A percentile compares a stretch with the other conserved stretches of the same genome.
phyloP scores from a whole-genome alignment of 345 rosid genomes.

The Arabis hirsuta region DNA sequence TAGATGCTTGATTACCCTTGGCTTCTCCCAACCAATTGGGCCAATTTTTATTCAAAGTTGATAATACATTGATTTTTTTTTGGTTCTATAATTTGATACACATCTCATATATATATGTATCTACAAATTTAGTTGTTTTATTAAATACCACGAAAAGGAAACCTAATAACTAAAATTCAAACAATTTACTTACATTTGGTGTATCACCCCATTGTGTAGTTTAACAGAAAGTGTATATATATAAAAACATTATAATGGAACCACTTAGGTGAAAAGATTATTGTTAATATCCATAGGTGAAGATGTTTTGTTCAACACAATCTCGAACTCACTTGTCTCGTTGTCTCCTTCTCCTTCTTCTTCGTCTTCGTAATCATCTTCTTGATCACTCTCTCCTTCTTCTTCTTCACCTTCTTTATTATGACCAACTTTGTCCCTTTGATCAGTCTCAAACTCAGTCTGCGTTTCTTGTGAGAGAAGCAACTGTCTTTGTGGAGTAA shows the following conservation, averaged over 20 bases:
- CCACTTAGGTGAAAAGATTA: slow-evolving; percentile 40
- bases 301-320: slow-evolving; percentile 60
- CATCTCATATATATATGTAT: slow-evolving; percentile 6
- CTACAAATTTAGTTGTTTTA: neutral
- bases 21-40: slow-evolving; percentile 41
- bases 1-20: slow-evolving; percentile 36
- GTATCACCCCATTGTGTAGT: slow-evolving; percentile 21
- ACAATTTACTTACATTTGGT: slow-evolving; percentile 39
- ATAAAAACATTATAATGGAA: slow-evolving; percentile 8
- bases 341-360: slow-evolving; percentile 51
- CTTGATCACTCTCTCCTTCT: slow-evolving; percentile 45
- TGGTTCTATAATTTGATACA: slow-evolving; percentile 11
- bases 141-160: slow-evolving; percentile 12
- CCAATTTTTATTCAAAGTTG: slow-evolving; percentile 19
- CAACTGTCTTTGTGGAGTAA: slow-evolving; percentile 73
- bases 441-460: slow-evolving; percentile 27
- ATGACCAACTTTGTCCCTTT: slow-evolving; percentile 21
- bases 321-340: slow-evolving; percentile 60
- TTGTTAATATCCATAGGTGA: slow-evolving; percentile 44
- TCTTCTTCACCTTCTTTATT: slow-evolving; percentile 44
- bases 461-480: slow-evolving; percentile 47
- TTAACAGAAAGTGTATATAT: slow-evolving; percentile 25
- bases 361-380: slow-evolving; percentile 47
- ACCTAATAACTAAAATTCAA: slow-evolving; percentile 27
- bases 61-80: neutral